Evolutionary conservation across 768 basidiomycete genomes (phyloP), one percentile per base, ranked within the genome.

Genomic region (Rhizopogon sp.): DNA sequence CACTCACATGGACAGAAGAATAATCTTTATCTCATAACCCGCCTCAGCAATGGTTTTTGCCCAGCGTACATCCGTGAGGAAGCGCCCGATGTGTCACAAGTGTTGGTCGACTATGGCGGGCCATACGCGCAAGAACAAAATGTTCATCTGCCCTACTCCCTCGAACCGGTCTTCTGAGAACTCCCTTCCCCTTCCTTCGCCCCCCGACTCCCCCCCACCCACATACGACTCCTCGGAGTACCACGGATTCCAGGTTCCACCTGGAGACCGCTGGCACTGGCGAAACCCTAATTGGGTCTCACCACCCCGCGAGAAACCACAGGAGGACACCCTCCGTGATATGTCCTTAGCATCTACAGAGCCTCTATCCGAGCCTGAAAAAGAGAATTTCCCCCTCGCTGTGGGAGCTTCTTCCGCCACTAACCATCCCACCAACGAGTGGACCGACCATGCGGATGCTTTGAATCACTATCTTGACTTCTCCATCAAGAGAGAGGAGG

Each of bases 221-320:
- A 57, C 43, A 31, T 53, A 45, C 9, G 59, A 25, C 25, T 25
- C 25, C 4, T 25, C 25, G 25, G 25, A 63, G 47, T 58, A 47
- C 28, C 62, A 54, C 1, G 53, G 55, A 17, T 70, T 70, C 22
- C 63, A 60, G 31, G 58, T 67, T 39, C 69, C 69, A 35, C 64
- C 64, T 1, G 70, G 70, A 43, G 29, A 62, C 9, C 60, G 61
- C 16, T 70, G 69, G 69, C 69, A 72, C 44, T 70, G 69, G 69
- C 69, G 52, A 45, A 70, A 70, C 52, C 69, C 69, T 3, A 70
- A 70, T 35, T 70, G 69, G 69, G 56, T 65, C 29, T 72, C 69
- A 28, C 69, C 69, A 0, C 66, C 69, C 39, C 64, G 52, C 31
- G 68, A 66, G 13, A 57, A 59, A 17, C 43, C 20, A 22, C n/a